Evolutionary conservation across 495 filamentous ascomycete species (phyloP).

Genomic region (Penicillium robsamsonii): DNA sequence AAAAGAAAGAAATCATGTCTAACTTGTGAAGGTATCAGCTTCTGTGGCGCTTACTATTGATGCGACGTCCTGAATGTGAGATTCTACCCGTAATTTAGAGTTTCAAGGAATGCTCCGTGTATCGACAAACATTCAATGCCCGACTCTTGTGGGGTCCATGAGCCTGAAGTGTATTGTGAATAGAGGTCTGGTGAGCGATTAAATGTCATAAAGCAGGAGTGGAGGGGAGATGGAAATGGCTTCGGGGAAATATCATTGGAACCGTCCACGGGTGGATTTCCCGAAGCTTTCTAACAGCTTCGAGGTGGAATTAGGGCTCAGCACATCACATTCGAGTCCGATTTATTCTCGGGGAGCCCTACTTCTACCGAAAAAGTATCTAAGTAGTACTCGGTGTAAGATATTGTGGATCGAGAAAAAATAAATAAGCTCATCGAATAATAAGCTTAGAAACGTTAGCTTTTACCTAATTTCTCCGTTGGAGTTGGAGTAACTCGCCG

Average conservation of each 20-base stretch:
- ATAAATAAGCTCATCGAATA: constrained; percentile 25
- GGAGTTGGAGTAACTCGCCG: constrained; percentile 21
- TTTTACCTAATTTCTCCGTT: constrained; percentile 30
- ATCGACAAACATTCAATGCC: background rate
- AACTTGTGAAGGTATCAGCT: background rate
- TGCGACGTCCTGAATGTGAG: background rate
- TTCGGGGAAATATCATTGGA: too few relatives aligned
- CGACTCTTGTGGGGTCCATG: too few relatives aligned
- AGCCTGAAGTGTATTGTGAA: too few relatives aligned
- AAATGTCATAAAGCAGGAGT: too few relatives aligned
- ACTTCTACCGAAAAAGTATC: background rate
- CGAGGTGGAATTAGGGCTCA: too few relatives aligned
- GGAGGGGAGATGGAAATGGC: too few relatives aligned
- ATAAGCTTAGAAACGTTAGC: constrained; percentile 8
- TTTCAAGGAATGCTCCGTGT: background rate
- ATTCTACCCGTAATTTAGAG: background rate
- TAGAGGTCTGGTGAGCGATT: too few relatives aligned
- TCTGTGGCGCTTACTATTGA: constrained; percentile 33
- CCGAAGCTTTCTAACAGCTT: too few relatives aligned
- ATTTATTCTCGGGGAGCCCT: background rate
- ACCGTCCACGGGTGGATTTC: too few relatives aligned
- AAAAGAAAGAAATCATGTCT: background rate
- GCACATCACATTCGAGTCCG: background rate
- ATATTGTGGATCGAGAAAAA: background rate
- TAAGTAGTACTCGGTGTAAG: background rate